Conservation (phyloP, 1,139 yeast species). For the Candida sp. region DNA sequence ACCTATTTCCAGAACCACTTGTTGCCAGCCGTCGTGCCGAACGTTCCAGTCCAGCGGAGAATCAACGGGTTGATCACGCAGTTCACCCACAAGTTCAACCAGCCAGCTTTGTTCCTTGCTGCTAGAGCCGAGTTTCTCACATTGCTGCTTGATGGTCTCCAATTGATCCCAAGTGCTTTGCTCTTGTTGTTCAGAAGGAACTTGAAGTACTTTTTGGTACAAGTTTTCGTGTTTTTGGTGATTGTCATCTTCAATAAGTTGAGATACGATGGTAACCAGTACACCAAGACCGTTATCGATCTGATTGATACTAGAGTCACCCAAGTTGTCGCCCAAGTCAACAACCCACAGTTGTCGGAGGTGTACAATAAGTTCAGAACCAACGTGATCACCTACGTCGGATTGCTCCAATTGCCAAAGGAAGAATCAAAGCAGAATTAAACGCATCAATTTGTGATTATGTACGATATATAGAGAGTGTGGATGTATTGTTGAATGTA, state of each 20-base stretch:
- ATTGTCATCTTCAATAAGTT: conserved; percentile 48
- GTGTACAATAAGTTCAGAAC: conserved; percentile 6
- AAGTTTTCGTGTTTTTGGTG: conserved; percentile 25
- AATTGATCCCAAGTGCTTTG: conserved; percentile 14
- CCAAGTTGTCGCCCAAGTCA: conserved; percentile 25
- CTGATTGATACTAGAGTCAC: conserved; percentile 41
- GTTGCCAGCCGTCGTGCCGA: conserved; percentile 23
- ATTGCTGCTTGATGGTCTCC: conserved; percentile 14
- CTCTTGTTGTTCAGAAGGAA: conserved; percentile 27
- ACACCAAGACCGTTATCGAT: conserved; percentile 42
- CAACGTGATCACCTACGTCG: neutral
- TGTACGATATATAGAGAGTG: neutral
- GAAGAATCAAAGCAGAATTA: conserved; percentile 7
- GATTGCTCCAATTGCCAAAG: conserved; percentile 11
- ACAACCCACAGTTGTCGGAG: conserved; percentile 21
- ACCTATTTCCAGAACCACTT: conserved; percentile 48
- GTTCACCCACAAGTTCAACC: conserved; percentile 46
- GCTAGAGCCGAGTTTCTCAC: conserved; percentile 46
- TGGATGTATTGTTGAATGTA: neutral
- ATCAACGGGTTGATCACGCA: conserved; percentile 29
- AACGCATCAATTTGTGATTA: neutral
- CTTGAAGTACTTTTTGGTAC: conserved; percentile 18
- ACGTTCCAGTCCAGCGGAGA: conserved; percentile 22
- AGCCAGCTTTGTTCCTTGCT: conserved; percentile 50
- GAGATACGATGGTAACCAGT: conserved; percentile 46